Evolutionary conservation across 208 protist species (phyloP).

Genomic region (Endotrypanum monterogeii): DNA sequence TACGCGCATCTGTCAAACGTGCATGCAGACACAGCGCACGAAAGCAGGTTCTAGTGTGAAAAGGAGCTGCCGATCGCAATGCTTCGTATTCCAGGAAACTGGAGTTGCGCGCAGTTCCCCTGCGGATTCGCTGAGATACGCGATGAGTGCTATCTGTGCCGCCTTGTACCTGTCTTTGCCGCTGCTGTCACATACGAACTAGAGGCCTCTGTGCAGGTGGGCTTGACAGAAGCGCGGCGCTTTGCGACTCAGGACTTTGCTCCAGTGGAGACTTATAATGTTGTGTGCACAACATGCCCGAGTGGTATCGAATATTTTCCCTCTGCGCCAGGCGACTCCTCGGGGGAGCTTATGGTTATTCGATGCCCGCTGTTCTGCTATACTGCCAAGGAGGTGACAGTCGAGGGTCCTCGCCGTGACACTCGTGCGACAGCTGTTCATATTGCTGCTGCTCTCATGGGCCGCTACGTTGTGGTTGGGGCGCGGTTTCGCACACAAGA

Average conservation of each 20-base stretch:
- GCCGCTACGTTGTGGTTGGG: slow-evolving; percentile 55
- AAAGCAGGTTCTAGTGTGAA: not conserved
- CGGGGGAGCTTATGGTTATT: slow-evolving; percentile 13
- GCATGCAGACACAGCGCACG: not conserved
- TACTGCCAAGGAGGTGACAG: slow-evolving; percentile 26
- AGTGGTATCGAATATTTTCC: slow-evolving; percentile 15
- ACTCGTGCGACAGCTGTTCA: slow-evolving; percentile 30
- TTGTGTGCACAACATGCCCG: slow-evolving; percentile 3
- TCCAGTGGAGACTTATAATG: slow-evolving; percentile 31
- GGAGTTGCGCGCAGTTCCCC: slow-evolving; percentile 39
- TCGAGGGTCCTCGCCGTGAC: slow-evolving; percentile 21
- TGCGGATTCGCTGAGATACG: slow-evolving; percentile 54
- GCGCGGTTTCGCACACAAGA: slow-evolving; percentile 38
- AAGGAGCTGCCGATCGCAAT: slow-evolving; percentile 18
- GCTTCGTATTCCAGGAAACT: slow-evolving; percentile 54
- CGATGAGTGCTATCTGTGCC: slow-evolving; percentile 33
- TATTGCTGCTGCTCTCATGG: slow-evolving; percentile 50
- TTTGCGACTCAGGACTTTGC: slow-evolving; percentile 59
- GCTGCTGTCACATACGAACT: slow-evolving; percentile 21
- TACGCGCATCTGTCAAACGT: not conserved
- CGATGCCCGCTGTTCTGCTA: slow-evolving; percentile 25
- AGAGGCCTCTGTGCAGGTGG: slow-evolving; percentile 23
- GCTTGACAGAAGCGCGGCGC: slow-evolving; percentile 22
- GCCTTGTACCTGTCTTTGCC: slow-evolving; percentile 29
- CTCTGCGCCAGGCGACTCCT: not conserved